phyloP scores from a whole-genome alignment of 169 alveolate genomes.

The Nephromyces sp. region DNA sequence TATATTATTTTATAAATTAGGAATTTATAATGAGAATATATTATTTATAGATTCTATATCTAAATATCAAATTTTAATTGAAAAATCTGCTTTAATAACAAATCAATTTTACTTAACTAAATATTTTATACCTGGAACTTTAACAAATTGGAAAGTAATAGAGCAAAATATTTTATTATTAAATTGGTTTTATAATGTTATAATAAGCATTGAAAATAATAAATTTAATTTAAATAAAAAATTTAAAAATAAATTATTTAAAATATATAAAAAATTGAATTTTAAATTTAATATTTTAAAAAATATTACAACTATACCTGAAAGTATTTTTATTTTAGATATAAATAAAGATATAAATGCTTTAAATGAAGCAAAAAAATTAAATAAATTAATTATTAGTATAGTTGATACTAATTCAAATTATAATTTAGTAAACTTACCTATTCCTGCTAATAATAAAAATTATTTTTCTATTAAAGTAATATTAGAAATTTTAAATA shows the following conservation, averaged over 20 bases:
- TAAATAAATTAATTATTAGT: slow-evolving; percentile 11
- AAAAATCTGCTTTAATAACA: slow-evolving; percentile 4
- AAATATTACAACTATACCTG: slow-evolving; percentile 1
- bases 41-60: neutral
- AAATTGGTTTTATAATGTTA: neutral
- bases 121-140: neutral
- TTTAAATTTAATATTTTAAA: neutral
- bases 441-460: slow-evolving; percentile 2
- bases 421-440: neutral
- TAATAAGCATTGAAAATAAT: neutral
- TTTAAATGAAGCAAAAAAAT: neutral
- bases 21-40: neutral
- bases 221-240: neutral
- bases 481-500: neutral
- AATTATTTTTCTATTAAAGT: slow-evolving; percentile 5
- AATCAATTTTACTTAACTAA: neutral
- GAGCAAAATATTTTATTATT: neutral
- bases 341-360: neutral
- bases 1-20: neutral
- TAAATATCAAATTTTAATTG: slow-evolving; percentile 2
- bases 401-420: slow-evolving; percentile 5
- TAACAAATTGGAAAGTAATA: neutral
- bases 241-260: slow-evolving; percentile 5
- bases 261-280: neutral
- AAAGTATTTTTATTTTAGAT: slow-evolving; percentile 2